Evolutionary conservation across 441 rosid species (phyloP).

Genomic region (Biscutella auriculata): DNA sequence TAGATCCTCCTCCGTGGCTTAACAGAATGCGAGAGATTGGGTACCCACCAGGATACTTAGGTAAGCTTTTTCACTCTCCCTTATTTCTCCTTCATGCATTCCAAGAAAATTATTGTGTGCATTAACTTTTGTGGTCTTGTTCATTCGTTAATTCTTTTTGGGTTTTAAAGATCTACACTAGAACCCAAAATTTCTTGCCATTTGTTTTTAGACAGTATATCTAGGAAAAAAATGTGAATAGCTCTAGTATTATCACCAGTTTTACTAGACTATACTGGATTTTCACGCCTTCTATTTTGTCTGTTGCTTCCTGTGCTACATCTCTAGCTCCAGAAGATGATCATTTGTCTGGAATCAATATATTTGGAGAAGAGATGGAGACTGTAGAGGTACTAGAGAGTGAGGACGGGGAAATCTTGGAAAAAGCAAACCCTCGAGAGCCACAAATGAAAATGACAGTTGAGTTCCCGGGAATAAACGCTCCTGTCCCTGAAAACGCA

Average conservation of each 20-base stretch:
- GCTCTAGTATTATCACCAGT: too few relatives aligned
- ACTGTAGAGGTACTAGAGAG: conserved; percentile 24
- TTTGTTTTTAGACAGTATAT: too few relatives aligned
- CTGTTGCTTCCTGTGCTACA: neutral
- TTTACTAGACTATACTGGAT: neutral
- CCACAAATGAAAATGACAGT: conserved; percentile 45
- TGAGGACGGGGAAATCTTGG: conserved; percentile 78
- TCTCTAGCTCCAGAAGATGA: conserved; percentile 53
- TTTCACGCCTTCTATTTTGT: neutral
- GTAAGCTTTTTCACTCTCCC: conserved; percentile 26
- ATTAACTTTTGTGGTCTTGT: too few relatives aligned
- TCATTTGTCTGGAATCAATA: conserved; percentile 72
- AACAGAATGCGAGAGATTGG: conserved; percentile 90
- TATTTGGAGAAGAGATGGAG: conserved; percentile 46
- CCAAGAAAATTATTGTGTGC: too few relatives aligned
- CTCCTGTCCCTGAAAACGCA: conserved; percentile 74
- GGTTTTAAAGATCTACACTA: too few relatives aligned
- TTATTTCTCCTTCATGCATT: neutral
- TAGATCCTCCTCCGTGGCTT: conserved; percentile 98
- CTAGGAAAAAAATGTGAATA: too few relatives aligned
- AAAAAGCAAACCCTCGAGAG: conserved; percentile 26
- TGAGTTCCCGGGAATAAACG: conserved; percentile 78
- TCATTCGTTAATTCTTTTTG: too few relatives aligned
- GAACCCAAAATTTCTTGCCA: too few relatives aligned
- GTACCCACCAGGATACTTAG: conserved; percentile 93